phyloP scores from a whole-genome alignment of 306 rosid genomes.

The Trichosanthes cucumerina region DNA sequence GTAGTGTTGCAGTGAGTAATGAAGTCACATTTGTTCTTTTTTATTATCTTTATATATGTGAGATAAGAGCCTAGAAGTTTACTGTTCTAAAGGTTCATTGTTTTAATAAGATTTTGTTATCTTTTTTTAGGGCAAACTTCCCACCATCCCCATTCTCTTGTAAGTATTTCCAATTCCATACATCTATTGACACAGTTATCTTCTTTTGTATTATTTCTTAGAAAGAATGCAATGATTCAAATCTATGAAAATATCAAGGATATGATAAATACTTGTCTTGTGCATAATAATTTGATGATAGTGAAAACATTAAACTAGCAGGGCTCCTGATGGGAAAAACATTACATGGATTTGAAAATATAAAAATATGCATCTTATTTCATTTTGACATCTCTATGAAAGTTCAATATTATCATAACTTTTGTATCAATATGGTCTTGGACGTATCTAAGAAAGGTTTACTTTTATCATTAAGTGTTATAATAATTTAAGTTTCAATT shows the following conservation, averaged over 20 bases:
- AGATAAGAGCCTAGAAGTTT: background rate
- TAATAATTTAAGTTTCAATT: background rate
- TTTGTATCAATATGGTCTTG: background rate
- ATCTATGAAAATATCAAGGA: background rate
- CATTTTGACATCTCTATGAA: background rate
- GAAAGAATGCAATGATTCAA: background rate
- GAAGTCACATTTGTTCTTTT: background rate
- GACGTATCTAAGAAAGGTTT: background rate
- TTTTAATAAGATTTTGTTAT: slow-evolving; percentile 1
- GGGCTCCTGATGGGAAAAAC: background rate
- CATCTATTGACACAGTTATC: background rate
- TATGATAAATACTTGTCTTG: background rate
- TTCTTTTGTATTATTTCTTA: background rate
- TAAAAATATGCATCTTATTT: background rate
- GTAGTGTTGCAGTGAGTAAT: slow-evolving; percentile 41
- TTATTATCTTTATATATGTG: background rate
- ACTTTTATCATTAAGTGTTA: background rate
- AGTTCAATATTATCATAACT: background rate
- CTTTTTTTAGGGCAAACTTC: slow-evolving; percentile 21
- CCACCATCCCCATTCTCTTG: slow-evolving; percentile 18
- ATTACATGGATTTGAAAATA: background rate
- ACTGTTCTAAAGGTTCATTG: background rate
- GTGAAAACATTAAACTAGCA: background rate
- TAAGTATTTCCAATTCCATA: slow-evolving; percentile 23
- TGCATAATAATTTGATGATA: background rate